A percentile compares a stretch with the other conserved stretches of the same genome.
Evolutionary conservation across 306 rosid genomes (phyloP).

Genomic region (Herpetospermum pedunculosum): DNA sequence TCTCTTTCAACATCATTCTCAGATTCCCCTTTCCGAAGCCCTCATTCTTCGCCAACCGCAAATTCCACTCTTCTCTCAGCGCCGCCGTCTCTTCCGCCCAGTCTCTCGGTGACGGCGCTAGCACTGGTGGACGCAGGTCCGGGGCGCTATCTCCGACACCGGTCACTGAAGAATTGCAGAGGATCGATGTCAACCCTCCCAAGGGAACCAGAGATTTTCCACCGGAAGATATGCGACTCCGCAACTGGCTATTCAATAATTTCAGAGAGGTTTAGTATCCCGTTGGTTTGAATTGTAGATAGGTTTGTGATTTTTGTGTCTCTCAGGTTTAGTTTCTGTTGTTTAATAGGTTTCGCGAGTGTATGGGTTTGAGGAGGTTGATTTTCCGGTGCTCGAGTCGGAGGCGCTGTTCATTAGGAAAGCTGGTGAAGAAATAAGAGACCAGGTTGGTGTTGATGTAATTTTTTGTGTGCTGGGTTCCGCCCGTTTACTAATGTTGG

Average conservation of each 20-base stretch:
- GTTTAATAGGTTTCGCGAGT: conserved; percentile 47
- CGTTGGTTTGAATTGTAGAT: not conserved
- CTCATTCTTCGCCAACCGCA: conserved; percentile 3
- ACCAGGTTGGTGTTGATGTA: conserved; percentile 42
- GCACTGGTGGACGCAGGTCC: conserved; percentile 31
- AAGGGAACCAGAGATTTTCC: conserved; percentile 89
- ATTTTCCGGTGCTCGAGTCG: conserved; percentile 86
- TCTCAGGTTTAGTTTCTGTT: not conserved
- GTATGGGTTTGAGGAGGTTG: conserved; percentile 83
- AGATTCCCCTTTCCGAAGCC: conserved; percentile 17
- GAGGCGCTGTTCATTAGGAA: conserved; percentile 80
- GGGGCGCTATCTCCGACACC: conserved; percentile 55
- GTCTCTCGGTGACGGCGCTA: conserved; percentile 26
- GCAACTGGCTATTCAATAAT: conserved; percentile 76
- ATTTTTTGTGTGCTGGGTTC: not conserved
- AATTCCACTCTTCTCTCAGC: conserved; percentile 26
- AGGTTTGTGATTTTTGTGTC: not conserved
- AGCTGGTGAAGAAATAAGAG: conserved; percentile 95
- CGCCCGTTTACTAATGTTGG: not conserved
- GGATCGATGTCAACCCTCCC: conserved; percentile 79
- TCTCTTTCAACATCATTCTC: conserved; percentile 14
- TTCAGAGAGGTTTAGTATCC: conserved; percentile 51
- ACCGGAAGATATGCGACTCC: conserved; percentile 76
- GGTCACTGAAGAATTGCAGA: conserved; percentile 36
- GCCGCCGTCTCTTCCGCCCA: conserved; percentile 28